A percentile compares a stretch with the other conserved stretches of the same genome.
Evolutionary conservation across 2,329 filamentous ascomycete genomes (phyloP).

Genomic region (Curvularia verruculosa): DNA sequence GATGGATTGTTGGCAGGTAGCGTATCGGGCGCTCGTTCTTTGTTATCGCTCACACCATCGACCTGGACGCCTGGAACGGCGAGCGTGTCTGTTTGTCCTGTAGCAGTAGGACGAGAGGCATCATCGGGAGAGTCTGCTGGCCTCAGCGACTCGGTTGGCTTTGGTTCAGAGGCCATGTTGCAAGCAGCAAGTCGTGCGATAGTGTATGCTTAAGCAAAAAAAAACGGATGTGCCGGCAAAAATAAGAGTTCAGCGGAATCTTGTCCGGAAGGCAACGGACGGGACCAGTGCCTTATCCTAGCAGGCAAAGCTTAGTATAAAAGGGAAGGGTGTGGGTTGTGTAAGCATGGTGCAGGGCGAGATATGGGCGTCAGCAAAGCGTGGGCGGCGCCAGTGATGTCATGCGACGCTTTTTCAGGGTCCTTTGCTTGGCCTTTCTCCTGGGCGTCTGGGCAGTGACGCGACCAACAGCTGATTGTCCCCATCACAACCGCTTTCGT

Average conservation of each 20-base stretch:
- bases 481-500: constrained; percentile 1
- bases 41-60: constrained; percentile 25
- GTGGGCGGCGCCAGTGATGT: constrained; percentile 13
- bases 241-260: constrained; percentile 19
- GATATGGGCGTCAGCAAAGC: constrained; percentile 2
- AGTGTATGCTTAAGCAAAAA: not conserved
- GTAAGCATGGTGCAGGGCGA: constrained; percentile 23
- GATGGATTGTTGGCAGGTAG: constrained; percentile 13
- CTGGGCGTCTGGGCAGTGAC: constrained; percentile 14
- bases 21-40: constrained; percentile 20
- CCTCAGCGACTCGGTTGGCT: constrained; percentile 42
- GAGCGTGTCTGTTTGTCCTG: constrained; percentile 19
- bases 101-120: constrained; percentile 17
- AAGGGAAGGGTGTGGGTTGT: not conserved
- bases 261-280: constrained; percentile 37
- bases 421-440: constrained; percentile 9
- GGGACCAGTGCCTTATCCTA: constrained; percentile 23
- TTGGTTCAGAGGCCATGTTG: constrained; percentile 35
- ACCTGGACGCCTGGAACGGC: constrained; percentile 30
- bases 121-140: constrained; percentile 20
- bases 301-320: constrained; percentile 6
- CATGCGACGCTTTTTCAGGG: constrained; percentile 1
- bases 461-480: constrained; percentile 7
- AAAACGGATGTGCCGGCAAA: constrained; percentile 19
- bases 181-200: constrained; percentile 3